Evolutionary conservation across 2,329 filamentous ascomycete genomes (phyloP).

Genomic region (Pyrenochaeta sp.): DNA sequence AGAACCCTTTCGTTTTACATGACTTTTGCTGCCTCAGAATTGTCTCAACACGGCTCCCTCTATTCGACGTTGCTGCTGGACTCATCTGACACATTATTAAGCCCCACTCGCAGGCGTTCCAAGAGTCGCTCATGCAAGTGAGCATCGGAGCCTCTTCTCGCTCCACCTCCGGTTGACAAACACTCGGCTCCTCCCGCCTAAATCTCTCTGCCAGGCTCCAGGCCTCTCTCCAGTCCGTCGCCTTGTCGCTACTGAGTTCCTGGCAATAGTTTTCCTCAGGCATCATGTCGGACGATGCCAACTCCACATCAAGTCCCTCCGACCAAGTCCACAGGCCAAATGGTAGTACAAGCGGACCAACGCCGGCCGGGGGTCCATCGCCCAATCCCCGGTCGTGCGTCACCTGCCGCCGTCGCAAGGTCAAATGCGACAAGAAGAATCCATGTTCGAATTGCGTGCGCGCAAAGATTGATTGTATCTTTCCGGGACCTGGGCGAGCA

Average conservation of each 20-base stretch:
- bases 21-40: no score
- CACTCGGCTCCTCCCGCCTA: constrained; percentile 11
- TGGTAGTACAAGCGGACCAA: constrained; percentile 22
- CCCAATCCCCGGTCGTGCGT: constrained; percentile 46
- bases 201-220: constrained; percentile 8
- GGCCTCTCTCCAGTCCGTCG: neutral
- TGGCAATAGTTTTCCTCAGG: constrained; percentile 1
- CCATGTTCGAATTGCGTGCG: constrained; percentile 78
- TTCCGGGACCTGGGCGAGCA: constrained; percentile 76
- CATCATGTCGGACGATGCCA: constrained; percentile 37
- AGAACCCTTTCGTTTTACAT: no score
- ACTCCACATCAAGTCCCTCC: constrained; percentile 20
- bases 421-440: constrained; percentile 80
- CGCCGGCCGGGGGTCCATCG: constrained; percentile 14
- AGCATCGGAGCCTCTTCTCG: constrained; percentile 1
- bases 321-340: constrained; percentile 29
- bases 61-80: no score
- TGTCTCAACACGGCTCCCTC: neutral
- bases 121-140: constrained; percentile 1
- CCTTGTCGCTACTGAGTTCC: neutral
- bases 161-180: constrained; percentile 8
- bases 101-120: neutral
- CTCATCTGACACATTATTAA: neutral
- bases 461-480: constrained; percentile 74
- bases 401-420: constrained; percentile 61